Percentiles rank a stretch among this genome's conserved stretches.
Conservation (phyloP, 768 basidiomycete species). For the Rubroboletus satanas region DNA sequence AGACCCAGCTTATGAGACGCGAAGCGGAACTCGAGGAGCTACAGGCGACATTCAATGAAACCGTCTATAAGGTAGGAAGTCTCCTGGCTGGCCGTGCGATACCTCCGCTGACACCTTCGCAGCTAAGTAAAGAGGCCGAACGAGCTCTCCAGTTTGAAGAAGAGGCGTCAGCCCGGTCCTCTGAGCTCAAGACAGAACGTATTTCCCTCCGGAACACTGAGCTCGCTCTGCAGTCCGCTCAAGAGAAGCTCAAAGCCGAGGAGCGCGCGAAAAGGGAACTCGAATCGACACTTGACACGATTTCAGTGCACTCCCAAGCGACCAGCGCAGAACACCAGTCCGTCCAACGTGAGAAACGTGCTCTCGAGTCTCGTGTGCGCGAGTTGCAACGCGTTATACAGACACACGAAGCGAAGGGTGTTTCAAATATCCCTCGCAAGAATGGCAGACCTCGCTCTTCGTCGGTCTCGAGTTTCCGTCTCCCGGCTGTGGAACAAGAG, state of each 20-base stretch:
- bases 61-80: conserved; percentile 34
- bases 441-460: conserved; percentile 53
- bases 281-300: conserved; percentile 50
- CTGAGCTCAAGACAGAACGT: conserved; percentile 56
- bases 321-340: conserved; percentile 41
- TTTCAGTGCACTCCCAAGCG: conserved; percentile 52
- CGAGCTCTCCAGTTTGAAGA: conserved; percentile 54
- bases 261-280: conserved; percentile 51
- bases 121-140: conserved; percentile 58
- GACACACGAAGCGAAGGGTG: conserved; percentile 32
- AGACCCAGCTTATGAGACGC: conserved; percentile 33
- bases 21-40: conserved; percentile 36
- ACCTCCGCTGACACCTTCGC: conserved; percentile 6
- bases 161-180: conserved; percentile 44
- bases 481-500: conserved; percentile 54
- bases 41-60: conserved; percentile 32
- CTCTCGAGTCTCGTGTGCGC: conserved; percentile 52
- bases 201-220: conserved; percentile 50
- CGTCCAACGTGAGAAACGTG: conserved; percentile 54
- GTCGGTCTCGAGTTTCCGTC: conserved; percentile 49
- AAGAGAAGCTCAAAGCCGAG: conserved; percentile 49
- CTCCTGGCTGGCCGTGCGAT: neutral
- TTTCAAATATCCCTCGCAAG: conserved; percentile 33
- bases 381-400: conserved; percentile 49
- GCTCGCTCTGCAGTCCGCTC: conserved; percentile 43